These are phyloP conservation scores for Nicotiana benthamiana DNA, from an alignment of 257 asterid species.

Conservation along the genomic window DNA sequence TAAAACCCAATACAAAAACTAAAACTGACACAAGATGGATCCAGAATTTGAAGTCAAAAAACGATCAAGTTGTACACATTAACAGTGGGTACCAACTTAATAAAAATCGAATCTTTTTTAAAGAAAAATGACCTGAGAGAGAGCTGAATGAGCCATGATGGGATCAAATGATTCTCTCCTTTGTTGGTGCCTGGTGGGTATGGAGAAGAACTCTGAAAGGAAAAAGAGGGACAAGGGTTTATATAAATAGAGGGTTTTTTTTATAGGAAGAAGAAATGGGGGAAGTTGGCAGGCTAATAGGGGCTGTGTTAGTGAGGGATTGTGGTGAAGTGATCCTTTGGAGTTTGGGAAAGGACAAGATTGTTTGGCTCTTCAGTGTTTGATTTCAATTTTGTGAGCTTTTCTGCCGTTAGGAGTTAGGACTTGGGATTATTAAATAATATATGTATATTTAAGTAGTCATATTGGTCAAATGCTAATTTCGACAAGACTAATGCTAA, in stretches of 20 bases:
- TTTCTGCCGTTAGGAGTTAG: neutral
- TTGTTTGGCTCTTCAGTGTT: constrained; percentile 5
- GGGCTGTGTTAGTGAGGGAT: neutral
- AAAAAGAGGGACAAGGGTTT: neutral
- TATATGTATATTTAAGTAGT: too few relatives aligned
- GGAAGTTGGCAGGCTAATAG: neutral
- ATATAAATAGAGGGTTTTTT: neutral
- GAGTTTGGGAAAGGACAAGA: constrained; percentile 18
- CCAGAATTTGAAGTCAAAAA: neutral
- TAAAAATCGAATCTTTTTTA: neutral
- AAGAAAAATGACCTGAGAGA: constrained; percentile 30
- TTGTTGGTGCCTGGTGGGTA: neutral
- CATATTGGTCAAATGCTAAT: too few relatives aligned
- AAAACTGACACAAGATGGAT: neutral
- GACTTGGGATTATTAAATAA: too few relatives aligned
- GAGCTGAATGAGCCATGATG: constrained; percentile 56
- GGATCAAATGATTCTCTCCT: constrained; percentile 13
- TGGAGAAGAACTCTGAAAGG: neutral
- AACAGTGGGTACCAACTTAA: neutral
- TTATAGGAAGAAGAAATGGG: neutral
- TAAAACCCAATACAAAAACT: neutral
- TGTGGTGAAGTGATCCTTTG: constrained; percentile 11
- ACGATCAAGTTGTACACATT: too few relatives aligned
- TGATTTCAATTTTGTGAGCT: neutral
- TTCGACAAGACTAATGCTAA: too few relatives aligned